Evolutionary conservation across 2,329 filamentous ascomycete genomes (phyloP).

Genomic region (Fusarium anthophilum): DNA sequence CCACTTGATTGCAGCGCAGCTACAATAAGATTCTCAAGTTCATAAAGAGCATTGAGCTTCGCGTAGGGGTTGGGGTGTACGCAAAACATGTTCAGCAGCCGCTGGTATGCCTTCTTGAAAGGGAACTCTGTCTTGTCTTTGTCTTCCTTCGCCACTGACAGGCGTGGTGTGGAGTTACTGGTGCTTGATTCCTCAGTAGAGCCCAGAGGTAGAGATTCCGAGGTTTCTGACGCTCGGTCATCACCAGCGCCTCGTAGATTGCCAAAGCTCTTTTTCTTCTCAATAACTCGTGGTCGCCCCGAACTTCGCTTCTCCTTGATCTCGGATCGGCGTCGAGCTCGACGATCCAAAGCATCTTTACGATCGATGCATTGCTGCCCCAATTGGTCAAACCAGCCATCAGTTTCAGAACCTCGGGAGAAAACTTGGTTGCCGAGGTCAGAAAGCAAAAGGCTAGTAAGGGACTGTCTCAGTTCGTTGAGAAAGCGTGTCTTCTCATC

Average conservation of each 20-base stretch:
- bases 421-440: slow-evolving; percentile 90
- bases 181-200: slow-evolving; percentile 53
- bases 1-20: slow-evolving; percentile 67
- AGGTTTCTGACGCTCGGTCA: slow-evolving; percentile 51
- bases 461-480: slow-evolving; percentile 76
- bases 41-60: slow-evolving; percentile 84
- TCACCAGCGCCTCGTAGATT: slow-evolving; percentile 66
- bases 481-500: slow-evolving; percentile 84
- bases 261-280: slow-evolving; percentile 75
- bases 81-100: slow-evolving; percentile 85
- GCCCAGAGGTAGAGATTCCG: slow-evolving; percentile 49
- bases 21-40: slow-evolving; percentile 83
- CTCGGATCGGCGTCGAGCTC: slow-evolving; percentile 52
- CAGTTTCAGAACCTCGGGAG: slow-evolving; percentile 90
- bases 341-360: slow-evolving; percentile 63
- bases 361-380: slow-evolving; percentile 73
- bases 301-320: slow-evolving; percentile 57
- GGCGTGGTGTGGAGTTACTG: slow-evolving; percentile 41
- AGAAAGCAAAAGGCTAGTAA: slow-evolving; percentile 87
- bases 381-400: slow-evolving; percentile 81
- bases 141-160: slow-evolving; percentile 38
- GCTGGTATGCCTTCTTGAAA: slow-evolving; percentile 81
- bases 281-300: slow-evolving; percentile 62
- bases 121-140: slow-evolving; percentile 69
- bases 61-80: slow-evolving; percentile 87